Percentiles rank a stretch among this genome's conserved stretches.
Conservation (phyloP, 345 rosid genomes). For the Gossypium thurberi region DNA sequence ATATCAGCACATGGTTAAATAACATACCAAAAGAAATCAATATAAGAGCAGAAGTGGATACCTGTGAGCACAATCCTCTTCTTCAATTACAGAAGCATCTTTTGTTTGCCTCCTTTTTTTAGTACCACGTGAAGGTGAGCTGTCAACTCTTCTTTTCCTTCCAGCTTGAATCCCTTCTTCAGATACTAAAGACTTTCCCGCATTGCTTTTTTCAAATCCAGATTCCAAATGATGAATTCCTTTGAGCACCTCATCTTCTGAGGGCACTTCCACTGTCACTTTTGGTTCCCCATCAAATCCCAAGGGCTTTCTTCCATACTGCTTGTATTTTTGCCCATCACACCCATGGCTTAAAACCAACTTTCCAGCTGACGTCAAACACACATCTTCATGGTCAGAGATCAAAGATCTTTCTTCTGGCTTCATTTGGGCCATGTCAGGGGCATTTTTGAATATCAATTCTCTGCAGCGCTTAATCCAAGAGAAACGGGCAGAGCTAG, state of each 20-base stretch:
- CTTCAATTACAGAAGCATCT: conserved; percentile 21
- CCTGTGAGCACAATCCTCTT: conserved; percentile 32
- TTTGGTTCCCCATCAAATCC: too few species aligned
- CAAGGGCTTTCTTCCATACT: too few species aligned
- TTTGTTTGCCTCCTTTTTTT: conserved; percentile 52
- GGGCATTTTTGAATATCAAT: conserved; percentile 56
- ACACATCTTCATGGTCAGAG: conserved; percentile 23
- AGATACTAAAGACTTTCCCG: too few species aligned
- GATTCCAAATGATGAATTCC: too few species aligned
- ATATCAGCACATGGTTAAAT: too few species aligned
- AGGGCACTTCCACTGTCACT: too few species aligned
- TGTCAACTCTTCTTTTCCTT: conserved; percentile 48
- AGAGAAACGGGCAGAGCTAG: conserved; percentile 50
- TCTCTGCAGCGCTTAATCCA: conserved; percentile 76
- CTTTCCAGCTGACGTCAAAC: conserved; percentile 36
- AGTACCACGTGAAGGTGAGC: conserved; percentile 26
- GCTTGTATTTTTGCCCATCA: too few species aligned
- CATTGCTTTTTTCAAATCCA: too few species aligned
- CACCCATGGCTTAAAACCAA: too few species aligned
- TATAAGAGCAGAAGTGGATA: conserved; percentile 21
- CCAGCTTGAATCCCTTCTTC: conserved; percentile 9
- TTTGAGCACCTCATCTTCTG: too few species aligned
- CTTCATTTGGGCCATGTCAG: conserved; percentile 31
- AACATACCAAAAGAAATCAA: background rate
- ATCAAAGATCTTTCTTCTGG: conserved; percentile 23